These are phyloP conservation scores for Talaromyces nanjingensis DNA, from an alignment of 495 filamentous ascomycete genomes.

Conservation along the genomic window DNA sequence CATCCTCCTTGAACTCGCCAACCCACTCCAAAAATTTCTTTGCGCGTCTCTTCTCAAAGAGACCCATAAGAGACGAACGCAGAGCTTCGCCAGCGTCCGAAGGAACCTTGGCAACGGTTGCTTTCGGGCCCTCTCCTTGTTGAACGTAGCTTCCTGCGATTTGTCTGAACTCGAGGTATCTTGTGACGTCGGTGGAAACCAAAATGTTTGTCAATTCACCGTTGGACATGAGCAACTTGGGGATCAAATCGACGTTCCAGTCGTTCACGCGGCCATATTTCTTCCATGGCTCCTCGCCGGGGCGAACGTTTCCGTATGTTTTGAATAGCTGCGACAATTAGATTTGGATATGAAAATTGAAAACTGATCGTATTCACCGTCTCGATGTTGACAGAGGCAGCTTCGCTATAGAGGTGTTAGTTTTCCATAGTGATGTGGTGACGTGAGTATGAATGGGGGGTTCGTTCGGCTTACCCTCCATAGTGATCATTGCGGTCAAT, in stretches of 20 bases:
- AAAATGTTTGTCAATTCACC: slow-evolving; percentile 97
- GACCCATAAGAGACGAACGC: slow-evolving; percentile 87
- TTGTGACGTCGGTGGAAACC: slow-evolving; percentile 91
- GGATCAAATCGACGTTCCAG: slow-evolving; percentile 98
- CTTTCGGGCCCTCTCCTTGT: slow-evolving; percentile 69
- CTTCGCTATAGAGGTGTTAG: slow-evolving; percentile 54
- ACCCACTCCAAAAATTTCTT: slow-evolving; percentile 98
- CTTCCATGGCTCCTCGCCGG: slow-evolving; percentile 92
- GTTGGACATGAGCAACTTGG: slow-evolving; percentile 97
- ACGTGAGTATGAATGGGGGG: slow-evolving; percentile 9
- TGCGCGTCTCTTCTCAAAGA: slow-evolving; percentile 95
- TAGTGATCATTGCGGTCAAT: slow-evolving; percentile 99
- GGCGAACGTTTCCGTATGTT: slow-evolving; percentile 75
- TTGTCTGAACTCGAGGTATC: slow-evolving; percentile 98
- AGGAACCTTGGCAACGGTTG: slow-evolving; percentile 92
- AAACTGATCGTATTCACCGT: slow-evolving; percentile 45
- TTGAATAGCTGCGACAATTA: slow-evolving; percentile 71
- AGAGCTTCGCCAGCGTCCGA: slow-evolving; percentile 89
- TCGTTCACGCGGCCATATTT: slow-evolving; percentile 94
- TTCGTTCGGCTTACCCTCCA: slow-evolving; percentile 66
- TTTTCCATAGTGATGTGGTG: slow-evolving; percentile 25
- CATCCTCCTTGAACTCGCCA: slow-evolving; percentile 77
- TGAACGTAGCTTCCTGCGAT: slow-evolving; percentile 97
- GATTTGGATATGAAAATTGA: slow-evolving; percentile 14
- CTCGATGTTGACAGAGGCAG: slow-evolving; percentile 92